Evolutionary conservation across 1,284 basidiomycete genomes (phyloP).

Genomic region (Wolfiporia cocos): DNA sequence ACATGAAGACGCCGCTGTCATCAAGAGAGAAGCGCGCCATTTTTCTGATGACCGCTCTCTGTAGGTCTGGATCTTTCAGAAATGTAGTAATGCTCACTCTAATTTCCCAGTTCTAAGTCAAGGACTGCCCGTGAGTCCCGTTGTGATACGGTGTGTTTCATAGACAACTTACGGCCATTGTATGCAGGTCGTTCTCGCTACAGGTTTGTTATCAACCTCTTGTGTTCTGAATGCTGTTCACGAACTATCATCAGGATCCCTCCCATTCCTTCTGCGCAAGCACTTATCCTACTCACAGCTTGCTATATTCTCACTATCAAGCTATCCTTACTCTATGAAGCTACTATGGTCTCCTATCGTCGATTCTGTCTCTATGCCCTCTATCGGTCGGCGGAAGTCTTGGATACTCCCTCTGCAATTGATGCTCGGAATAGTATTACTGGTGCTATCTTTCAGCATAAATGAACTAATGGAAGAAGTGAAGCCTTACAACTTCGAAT

Average conservation of each 20-base stretch:
- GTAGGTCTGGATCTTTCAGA: constrained; percentile 66
- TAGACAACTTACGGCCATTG: constrained; percentile 9
- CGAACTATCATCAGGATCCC: constrained; percentile 65
- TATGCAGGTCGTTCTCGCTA: constrained; percentile 64
- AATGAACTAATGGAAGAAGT: constrained; percentile 81
- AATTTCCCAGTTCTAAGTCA: constrained; percentile 75
- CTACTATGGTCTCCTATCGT: constrained; percentile 98
- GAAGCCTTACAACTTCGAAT: constrained; percentile 25
- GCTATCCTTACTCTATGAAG: constrained; percentile 97
- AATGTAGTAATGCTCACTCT: no score
- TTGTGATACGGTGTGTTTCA: background rate
- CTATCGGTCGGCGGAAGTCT: constrained; percentile 90
- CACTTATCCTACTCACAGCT: constrained; percentile 96
- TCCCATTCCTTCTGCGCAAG: constrained; percentile 94
- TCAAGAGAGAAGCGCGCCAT: constrained; percentile 82
- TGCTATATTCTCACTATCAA: constrained; percentile 89
- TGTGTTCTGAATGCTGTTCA: constrained; percentile 1
- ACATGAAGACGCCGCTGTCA: constrained; percentile 49
- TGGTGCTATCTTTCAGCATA: constrained; percentile 81
- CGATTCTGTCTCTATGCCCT: constrained; percentile 82
- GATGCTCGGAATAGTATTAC: constrained; percentile 84
- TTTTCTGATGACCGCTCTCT: constrained; percentile 82
- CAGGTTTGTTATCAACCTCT: constrained; percentile 40
- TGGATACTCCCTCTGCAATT: constrained; percentile 99
- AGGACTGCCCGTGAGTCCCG: constrained; percentile 94